A percentile compares a stretch with the other conserved stretches of the same genome.
Conservation (phyloP, 345 rosid species). For the Acer yangbiense region DNA sequence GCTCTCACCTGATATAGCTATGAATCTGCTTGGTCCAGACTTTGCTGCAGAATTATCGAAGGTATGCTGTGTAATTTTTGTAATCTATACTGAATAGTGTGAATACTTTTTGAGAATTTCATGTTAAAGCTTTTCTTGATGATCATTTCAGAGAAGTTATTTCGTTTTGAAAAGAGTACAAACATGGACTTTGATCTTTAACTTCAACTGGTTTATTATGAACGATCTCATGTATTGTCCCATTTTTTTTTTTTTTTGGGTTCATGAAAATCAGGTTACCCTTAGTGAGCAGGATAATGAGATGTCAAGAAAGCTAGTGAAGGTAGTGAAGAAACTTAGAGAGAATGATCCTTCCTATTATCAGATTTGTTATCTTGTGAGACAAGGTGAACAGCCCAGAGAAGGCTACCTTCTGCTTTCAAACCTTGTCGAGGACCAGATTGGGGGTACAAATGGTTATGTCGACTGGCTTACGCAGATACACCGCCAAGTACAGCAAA, state of each 20-base stretch:
- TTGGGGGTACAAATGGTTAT: slow-evolving; percentile 74
- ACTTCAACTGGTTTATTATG: not conserved
- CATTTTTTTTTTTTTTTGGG: not conserved
- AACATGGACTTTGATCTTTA: not conserved
- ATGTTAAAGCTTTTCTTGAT: not conserved
- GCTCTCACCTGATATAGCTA: slow-evolving; percentile 86
- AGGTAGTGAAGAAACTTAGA: slow-evolving; percentile 64
- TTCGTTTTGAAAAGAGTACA: not conserved
- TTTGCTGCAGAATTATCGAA: slow-evolving; percentile 86
- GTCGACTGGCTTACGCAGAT: slow-evolving; percentile 81
- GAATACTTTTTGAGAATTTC: not conserved
- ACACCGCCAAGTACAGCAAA: slow-evolving; percentile 92
- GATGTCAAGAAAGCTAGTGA: slow-evolving; percentile 83
- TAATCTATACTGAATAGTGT: not conserved
- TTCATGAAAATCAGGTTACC: slow-evolving; percentile 55
- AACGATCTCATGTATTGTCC: no score
- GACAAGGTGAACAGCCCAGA: slow-evolving; percentile 99
- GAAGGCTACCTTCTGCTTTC: slow-evolving; percentile 84
- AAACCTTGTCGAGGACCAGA: slow-evolving; percentile 85
- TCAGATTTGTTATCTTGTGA: slow-evolving; percentile 71
- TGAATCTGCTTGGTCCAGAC: slow-evolving; percentile 80
- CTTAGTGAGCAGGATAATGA: slow-evolving; percentile 63
- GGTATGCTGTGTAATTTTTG: slow-evolving; percentile 45
- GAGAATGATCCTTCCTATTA: slow-evolving; percentile 73
- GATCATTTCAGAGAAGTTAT: not conserved